phyloP scores from a whole-genome alignment of 768 basidiomycete species.

The Boletellus ananiceps region DNA sequence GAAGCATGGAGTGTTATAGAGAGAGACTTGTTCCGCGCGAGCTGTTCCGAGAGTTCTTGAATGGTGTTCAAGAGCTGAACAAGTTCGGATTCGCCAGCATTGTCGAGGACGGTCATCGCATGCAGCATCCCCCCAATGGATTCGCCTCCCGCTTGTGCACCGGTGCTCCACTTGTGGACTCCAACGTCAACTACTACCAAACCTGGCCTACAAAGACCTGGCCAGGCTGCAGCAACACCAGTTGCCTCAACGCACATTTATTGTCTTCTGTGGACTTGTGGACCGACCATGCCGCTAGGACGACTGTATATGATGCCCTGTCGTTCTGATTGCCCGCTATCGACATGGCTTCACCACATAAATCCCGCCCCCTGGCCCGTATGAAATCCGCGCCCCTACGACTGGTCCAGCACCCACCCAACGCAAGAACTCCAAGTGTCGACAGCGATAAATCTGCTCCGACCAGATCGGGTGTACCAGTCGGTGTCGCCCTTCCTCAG shows the following conservation, averaged over 20 bases:
- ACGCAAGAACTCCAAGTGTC: constrained; percentile 21
- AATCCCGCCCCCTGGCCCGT: constrained; percentile 13
- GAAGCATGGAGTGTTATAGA: constrained; percentile 70
- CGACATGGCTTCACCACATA: constrained; percentile 6
- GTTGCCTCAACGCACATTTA: background rate
- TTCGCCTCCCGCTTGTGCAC: too few species aligned
- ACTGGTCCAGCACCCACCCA: background rate
- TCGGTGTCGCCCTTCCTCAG: constrained; percentile 6
- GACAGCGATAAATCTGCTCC: constrained; percentile 25
- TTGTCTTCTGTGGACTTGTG: constrained; percentile 20
- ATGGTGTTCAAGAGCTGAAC: constrained; percentile 63
- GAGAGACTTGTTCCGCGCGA: constrained; percentile 70
- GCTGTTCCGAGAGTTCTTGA: constrained; percentile 77
- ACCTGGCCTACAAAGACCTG: constrained; percentile 1
- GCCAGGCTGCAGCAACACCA: background rate
- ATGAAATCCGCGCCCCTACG: background rate
- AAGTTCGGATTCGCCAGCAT: constrained; percentile 51
- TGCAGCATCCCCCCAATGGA: background rate
- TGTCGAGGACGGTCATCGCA: constrained; percentile 54
- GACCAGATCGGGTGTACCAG: constrained; percentile 16
- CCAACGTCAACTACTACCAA: constrained; percentile 1
- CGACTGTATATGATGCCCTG: constrained; percentile 1
- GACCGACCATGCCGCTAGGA: background rate
- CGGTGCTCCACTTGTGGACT: background rate
- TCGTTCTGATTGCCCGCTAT: too few species aligned